phyloP scores from a whole-genome alignment of 192 early-diverging fungal species.

The Gigaspora rosea region DNA sequence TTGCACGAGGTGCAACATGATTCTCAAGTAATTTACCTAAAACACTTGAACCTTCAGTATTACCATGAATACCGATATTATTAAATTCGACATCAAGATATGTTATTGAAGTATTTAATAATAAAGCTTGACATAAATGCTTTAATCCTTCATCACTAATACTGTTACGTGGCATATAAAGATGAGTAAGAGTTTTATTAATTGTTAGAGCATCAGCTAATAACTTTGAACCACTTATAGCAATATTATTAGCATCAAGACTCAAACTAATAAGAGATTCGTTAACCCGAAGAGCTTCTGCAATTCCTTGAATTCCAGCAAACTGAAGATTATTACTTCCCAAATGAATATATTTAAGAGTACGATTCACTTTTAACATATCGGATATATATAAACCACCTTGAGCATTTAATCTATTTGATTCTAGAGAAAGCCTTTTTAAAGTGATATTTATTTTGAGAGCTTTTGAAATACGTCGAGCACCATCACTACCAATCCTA shows the following conservation, averaged over 20 bases:
- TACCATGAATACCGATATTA: conserved; percentile 38
- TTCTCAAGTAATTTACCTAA: conserved; percentile 27
- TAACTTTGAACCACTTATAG: conserved; percentile 31
- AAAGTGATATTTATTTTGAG: conserved; percentile 29
- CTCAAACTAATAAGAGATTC: conserved; percentile 39
- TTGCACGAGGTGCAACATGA: conserved; percentile 13
- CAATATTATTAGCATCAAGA: conserved; percentile 46
- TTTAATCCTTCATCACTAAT: conserved; percentile 41
- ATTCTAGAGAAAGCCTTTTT: conserved; percentile 37
- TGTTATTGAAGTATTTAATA: conserved; percentile 35
- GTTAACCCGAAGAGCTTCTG: conserved; percentile 42
- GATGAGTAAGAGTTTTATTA: conserved; percentile 42
- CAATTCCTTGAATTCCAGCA: conserved; percentile 34
- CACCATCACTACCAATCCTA: conserved; percentile 35
- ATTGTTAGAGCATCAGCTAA: conserved; percentile 34
- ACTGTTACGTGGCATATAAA: conserved; percentile 45
- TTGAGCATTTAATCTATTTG: conserved; percentile 37
- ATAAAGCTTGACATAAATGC: conserved; percentile 37
- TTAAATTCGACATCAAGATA: conserved; percentile 45
- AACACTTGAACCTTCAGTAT: conserved; percentile 34
- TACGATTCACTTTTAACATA: conserved; percentile 37
- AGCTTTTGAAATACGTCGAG: conserved; percentile 31
- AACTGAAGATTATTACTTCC: conserved; percentile 40
- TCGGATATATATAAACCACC: conserved; percentile 34
- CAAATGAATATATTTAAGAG: conserved; percentile 42